phyloP scores from a whole-genome alignment of 306 rosid genomes.

The Styphnolobium japonicum region DNA sequence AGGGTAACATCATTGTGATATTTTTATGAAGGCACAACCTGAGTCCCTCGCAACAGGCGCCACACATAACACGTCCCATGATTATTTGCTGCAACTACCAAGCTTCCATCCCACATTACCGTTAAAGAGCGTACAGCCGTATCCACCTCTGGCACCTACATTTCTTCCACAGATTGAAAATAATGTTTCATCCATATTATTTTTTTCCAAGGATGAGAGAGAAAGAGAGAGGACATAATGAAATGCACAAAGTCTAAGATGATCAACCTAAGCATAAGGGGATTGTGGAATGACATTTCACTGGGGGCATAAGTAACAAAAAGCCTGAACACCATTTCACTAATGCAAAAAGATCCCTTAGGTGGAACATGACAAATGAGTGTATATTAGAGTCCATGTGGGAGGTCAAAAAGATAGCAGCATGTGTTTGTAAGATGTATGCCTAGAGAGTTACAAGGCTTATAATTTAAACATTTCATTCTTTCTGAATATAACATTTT shows the following conservation, averaged over 20 bases:
- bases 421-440: neutral
- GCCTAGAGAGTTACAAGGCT: neutral
- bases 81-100: constrained; percentile 99
- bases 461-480: constrained; percentile 18
- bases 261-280: constrained; percentile 13
- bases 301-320: neutral
- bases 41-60: constrained; percentile 93
- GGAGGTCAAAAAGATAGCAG: constrained; percentile 9
- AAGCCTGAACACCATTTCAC: neutral
- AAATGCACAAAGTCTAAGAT: neutral
- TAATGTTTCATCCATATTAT: constrained; percentile 18
- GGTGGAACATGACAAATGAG: neutral
- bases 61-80: constrained; percentile 96
- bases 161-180: constrained; percentile 23
- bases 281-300: neutral
- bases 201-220: neutral
- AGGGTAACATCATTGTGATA: neutral
- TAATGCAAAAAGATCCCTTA: neutral
- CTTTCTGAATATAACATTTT: neutral
- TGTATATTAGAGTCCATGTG: neutral
- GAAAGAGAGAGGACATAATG: neutral
- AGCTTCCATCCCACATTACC: constrained; percentile 99
- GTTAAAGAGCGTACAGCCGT: constrained; percentile 97
- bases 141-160: constrained; percentile 98
- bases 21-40: constrained; percentile 52